Conservation (phyloP, 164 flowering plant genomes). For the Liriodendron chinense region DNA sequence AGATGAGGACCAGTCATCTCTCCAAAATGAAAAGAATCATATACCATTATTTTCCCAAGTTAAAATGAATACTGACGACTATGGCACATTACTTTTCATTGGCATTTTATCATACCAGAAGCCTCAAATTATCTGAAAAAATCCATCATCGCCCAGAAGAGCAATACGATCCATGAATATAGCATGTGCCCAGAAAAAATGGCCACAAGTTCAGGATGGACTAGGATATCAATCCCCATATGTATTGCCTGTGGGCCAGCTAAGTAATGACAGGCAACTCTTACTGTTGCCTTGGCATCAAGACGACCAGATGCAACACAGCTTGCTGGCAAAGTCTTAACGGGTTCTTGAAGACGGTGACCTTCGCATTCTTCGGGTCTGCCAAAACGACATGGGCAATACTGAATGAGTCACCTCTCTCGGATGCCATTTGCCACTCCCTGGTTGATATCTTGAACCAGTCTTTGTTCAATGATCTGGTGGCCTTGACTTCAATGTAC, state of each 20-base stretch:
- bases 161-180: no score
- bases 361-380: conserved; percentile 37
- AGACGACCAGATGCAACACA: conserved; percentile 50
- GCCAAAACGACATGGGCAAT: conserved; percentile 60
- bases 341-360: conserved; percentile 66
- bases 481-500: conserved; percentile 87
- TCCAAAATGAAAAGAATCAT: no score
- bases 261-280: conserved; percentile 1
- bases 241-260: not conserved
- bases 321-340: conserved; percentile 52
- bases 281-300: conserved; percentile 43
- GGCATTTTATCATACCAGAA: not conserved
- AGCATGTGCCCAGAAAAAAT: no score
- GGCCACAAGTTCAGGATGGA: no score
- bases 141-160: not conserved
- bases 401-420: conserved; percentile 73
- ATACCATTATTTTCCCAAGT: not conserved
- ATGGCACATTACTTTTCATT: not conserved
- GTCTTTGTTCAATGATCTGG: conserved; percentile 64
- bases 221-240: no score
- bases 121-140: not conserved
- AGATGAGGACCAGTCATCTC: not conserved
- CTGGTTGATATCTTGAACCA: conserved; percentile 71
- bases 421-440: conserved; percentile 86
- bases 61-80: not conserved